Conservation (phyloP, 352 stramenopile species). For the Pythium sukuiense region DNA sequence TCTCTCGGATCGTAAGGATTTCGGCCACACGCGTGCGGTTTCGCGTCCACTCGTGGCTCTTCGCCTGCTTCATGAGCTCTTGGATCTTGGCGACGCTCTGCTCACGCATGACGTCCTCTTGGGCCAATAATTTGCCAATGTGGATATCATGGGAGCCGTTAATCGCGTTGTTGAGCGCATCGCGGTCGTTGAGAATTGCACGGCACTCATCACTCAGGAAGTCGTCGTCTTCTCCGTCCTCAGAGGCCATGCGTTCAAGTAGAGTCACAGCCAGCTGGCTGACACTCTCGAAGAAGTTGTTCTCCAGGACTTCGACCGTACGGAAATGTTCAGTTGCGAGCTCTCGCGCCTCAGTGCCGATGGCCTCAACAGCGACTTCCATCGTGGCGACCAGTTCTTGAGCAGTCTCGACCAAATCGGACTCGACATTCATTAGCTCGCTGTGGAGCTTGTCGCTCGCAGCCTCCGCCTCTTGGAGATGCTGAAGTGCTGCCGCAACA, state of each 20-base stretch:
- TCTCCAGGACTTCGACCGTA: constrained; percentile 88
- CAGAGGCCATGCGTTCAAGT: constrained; percentile 73
- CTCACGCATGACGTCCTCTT: constrained; percentile 85
- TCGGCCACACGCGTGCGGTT: constrained; percentile 75
- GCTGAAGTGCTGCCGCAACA: constrained; percentile 50
- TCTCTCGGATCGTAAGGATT: constrained; percentile 75
- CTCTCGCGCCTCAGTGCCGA: constrained; percentile 62
- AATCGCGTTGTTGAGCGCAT: constrained; percentile 86
- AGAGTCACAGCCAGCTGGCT: constrained; percentile 75
- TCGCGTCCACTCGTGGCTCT: constrained; percentile 69
- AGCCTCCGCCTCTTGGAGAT: constrained; percentile 81
- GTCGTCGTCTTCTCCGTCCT: constrained; percentile 79
- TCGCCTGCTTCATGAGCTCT: constrained; percentile 56
- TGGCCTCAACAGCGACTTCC: constrained; percentile 62
- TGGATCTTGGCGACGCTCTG: constrained; percentile 75
- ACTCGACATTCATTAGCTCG: constrained; percentile 89
- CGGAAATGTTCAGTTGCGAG: constrained; percentile 86
- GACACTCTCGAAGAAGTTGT: constrained; percentile 90
- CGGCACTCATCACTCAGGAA: constrained; percentile 79
- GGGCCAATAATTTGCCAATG: constrained; percentile 85
- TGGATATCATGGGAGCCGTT: constrained; percentile 92
- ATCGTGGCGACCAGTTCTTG: constrained; percentile 66
- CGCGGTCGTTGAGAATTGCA: constrained; percentile 77
- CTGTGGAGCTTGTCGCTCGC: constrained; percentile 85
- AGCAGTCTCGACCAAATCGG: constrained; percentile 74